These are phyloP conservation scores for Lactifluus echinatus DNA, from an alignment of 768 basidiomycete genomes.

Conservation along the genomic window DNA sequence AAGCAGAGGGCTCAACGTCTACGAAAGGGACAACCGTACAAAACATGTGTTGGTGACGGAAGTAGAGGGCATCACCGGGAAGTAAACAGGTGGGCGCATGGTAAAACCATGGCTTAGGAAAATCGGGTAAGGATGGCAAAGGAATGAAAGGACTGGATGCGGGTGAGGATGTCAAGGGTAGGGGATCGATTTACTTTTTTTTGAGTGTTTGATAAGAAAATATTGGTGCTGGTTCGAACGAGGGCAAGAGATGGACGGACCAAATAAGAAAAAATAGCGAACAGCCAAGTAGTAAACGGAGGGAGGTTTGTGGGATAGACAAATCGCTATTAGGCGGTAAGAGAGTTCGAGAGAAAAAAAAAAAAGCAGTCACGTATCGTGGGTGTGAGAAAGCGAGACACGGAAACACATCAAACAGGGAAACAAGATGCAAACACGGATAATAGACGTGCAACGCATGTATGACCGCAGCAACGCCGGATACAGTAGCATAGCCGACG, in stretches of 20 bases:
- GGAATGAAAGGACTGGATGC: conserved; percentile 16
- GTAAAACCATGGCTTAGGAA: conserved; percentile 8
- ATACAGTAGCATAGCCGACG: background rate
- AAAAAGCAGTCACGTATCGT: conserved; percentile 4
- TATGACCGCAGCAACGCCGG: conserved; percentile 3
- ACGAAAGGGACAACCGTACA: conserved; percentile 7
- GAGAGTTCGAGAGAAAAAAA: conserved; percentile 2
- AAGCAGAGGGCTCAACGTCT: conserved; percentile 1
- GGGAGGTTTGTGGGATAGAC: conserved; percentile 1
- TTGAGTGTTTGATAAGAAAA: background rate
- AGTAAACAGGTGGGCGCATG: conserved; percentile 7
- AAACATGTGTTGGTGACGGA: background rate
- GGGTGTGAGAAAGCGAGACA: conserved; percentile 2
- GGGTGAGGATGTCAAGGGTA: conserved; percentile 6
- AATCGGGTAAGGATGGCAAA: conserved; percentile 21
- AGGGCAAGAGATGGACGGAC: conserved; percentile 4
- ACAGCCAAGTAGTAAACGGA: conserved; percentile 6
- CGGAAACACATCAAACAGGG: conserved; percentile 3
- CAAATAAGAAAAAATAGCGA: conserved; percentile 3
- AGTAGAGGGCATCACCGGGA: background rate
- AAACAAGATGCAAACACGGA: background rate
- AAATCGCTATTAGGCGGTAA: conserved; percentile 3
- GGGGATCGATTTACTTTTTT: conserved; percentile 8
- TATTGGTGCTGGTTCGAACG: conserved; percentile 9
- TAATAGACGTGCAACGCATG: background rate